Base-by-base conservation (phyloP, 768 basidiomycete genomes). In the Suillus bovinus region DNA sequence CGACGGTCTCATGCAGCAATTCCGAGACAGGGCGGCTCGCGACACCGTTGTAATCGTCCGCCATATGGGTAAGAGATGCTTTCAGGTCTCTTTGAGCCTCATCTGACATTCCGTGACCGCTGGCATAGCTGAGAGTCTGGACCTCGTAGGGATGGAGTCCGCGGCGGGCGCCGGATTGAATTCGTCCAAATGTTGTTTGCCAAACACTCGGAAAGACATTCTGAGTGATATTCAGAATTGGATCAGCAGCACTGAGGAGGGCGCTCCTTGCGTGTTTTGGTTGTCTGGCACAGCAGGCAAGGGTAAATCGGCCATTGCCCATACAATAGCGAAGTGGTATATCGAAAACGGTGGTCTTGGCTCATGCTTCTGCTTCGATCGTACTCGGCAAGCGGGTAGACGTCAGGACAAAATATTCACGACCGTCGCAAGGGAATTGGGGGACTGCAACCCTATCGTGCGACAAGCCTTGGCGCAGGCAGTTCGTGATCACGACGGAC, bases 261-360 rank as follows among this genome's bases (percentile, higher is more conserved):
- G 58, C 10, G 36, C 24, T 24, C 38, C 59, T 16, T 39, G 65
- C 2, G 52, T 70, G 5, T 61, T 61, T 27, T 59, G 65, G 39
- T 60, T 70, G 31, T 36, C 56, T 20, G 69, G 69, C 3, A 38
- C 41, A 7, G 49, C 62, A n/a, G 63, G 66, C 16, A 67, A 60
- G n/a, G 69, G 69, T 2, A 70, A 70, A 52, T 68, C 69, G 10
- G 39, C 67, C 7, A 42, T 70, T 17, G 68, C 69, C 13, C 60
- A 67, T 39, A 63, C 68, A 1, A 62, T 65, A 14, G 60, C 70
- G 33, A 17, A 58, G 8, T 55, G 50, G 47, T 61, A 63, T 41
- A 29, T 61, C 6, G 47, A 63, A 10, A 22, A 61, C 5, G 49
- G 61, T 5, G 59, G 64, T 27, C 59, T 71, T 2, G 64, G 68